Percentiles rank a stretch among this genome's conserved stretches.
Evolutionary conservation across 2,329 filamentous ascomycete species (phyloP).

Genomic region (Fonsecaea multimorphosa): DNA sequence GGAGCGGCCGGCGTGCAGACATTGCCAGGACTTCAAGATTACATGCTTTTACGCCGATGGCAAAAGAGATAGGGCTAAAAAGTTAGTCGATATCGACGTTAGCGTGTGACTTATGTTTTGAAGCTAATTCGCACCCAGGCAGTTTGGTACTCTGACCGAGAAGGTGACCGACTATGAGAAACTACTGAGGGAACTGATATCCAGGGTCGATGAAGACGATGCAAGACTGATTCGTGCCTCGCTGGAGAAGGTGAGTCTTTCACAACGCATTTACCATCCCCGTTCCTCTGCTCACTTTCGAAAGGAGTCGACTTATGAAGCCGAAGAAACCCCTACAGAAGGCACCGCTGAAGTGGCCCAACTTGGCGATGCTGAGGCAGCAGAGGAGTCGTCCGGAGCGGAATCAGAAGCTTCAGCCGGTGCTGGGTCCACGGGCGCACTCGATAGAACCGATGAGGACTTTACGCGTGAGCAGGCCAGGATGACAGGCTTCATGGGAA

Average conservation of each 20-base stretch:
- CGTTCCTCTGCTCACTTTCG: conserved; percentile 10
- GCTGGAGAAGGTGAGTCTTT: conserved; percentile 46
- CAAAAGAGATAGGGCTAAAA: conserved; percentile 52
- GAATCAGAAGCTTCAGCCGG: conserved; percentile 39
- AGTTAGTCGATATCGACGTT: conserved; percentile 43
- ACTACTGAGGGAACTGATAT: conserved; percentile 47
- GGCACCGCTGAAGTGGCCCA: conserved; percentile 22
- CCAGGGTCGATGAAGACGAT: conserved; percentile 44
- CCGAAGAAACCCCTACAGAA: conserved; percentile 31
- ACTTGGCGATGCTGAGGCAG: conserved; percentile 39
- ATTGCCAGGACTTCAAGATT: conserved; percentile 49
- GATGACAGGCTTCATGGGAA: conserved; percentile 53
- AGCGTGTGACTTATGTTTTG: conserved; percentile 1
- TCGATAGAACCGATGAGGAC: conserved; percentile 55
- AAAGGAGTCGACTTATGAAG: conserved; percentile 30
- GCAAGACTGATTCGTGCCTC: conserved; percentile 46
- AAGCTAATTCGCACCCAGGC: conserved; percentile 40
- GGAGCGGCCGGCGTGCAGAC: conserved; percentile 49
- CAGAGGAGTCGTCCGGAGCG: conserved; percentile 34
- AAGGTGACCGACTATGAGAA: conserved; percentile 51
- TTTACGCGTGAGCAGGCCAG: conserved; percentile 48
- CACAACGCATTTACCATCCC: neutral
- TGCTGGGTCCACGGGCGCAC: conserved; percentile 51
- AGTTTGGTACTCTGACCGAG: conserved; percentile 47
- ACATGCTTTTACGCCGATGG: conserved; percentile 51